These are phyloP conservation scores for Candida argentea DNA, from an alignment of 805 yeast genomes.

Conservation along the genomic window DNA sequence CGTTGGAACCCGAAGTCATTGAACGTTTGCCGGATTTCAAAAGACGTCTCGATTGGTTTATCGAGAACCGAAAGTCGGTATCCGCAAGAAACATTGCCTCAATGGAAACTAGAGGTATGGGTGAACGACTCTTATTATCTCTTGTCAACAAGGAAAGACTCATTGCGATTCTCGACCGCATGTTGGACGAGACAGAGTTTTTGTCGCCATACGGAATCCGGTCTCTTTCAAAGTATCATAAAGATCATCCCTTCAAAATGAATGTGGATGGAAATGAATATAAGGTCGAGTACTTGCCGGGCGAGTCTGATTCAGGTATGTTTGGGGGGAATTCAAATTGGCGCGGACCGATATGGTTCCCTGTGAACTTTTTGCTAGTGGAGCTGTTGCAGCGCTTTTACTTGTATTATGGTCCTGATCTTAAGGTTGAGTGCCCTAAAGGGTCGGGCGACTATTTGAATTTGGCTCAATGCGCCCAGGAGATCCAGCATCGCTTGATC, in stretches of 20 bases:
- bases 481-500: slow-evolving; percentile 76
- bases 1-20: slow-evolving; percentile 76
- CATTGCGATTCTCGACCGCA: slow-evolving; percentile 59
- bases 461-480: slow-evolving; percentile 85
- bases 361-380: slow-evolving; percentile 75
- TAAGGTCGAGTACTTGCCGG: slow-evolving; percentile 67
- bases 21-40: slow-evolving; percentile 74
- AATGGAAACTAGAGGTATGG: slow-evolving; percentile 70
- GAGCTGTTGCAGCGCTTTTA: slow-evolving; percentile 84
- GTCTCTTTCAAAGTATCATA: slow-evolving; percentile 79
- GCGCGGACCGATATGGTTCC: slow-evolving; percentile 98
- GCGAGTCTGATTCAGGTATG: slow-evolving; percentile 86
- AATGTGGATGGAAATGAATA: slow-evolving; percentile 68
- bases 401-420: slow-evolving; percentile 76
- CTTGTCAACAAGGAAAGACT: slow-evolving; percentile 75
- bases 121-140: slow-evolving; percentile 70
- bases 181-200: slow-evolving; percentile 83
- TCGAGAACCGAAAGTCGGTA: slow-evolving; percentile 55
- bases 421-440: slow-evolving; percentile 81
- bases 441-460: slow-evolving; percentile 70
- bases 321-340: slow-evolving; percentile 96
- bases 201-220: slow-evolving; percentile 79
- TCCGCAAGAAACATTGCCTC: slow-evolving; percentile 81
- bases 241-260: slow-evolving; percentile 76
- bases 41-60: slow-evolving; percentile 76